Conservation (phyloP, 306 rosid species). For the Corylus avellana region DNA sequence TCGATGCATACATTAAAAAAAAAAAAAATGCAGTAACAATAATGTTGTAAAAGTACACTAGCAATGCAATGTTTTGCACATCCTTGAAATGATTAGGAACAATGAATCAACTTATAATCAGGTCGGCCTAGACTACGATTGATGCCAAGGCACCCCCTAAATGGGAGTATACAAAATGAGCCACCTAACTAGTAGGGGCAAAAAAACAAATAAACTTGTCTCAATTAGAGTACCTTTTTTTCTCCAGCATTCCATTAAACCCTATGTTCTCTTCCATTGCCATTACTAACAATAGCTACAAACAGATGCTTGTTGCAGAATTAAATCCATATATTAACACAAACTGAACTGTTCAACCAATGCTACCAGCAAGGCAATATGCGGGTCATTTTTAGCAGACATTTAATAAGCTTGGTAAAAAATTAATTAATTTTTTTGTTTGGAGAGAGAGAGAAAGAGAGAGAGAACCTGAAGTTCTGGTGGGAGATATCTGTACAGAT, state of each 20-base stretch:
- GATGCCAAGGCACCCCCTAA: too few relatives aligned
- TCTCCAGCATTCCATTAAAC: background rate
- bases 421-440: background rate
- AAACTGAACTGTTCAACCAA: background rate
- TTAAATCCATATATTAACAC: background rate
- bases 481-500: conserved; percentile 95
- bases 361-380: background rate
- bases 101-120: background rate
- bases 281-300: background rate
- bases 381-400: background rate
- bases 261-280: background rate
- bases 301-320: background rate
- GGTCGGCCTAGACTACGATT: background rate
- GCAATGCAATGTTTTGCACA: background rate
- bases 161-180: background rate
- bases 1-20: background rate
- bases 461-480: conserved; percentile 94
- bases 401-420: background rate
- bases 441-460: conserved; percentile 7
- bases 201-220: background rate
- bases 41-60: background rate
- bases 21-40: background rate
- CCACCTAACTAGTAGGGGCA: too few relatives aligned
- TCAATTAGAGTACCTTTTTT: background rate
- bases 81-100: background rate